These are phyloP conservation scores for Phoma sp. DNA, from an alignment of 2,329 filamentous ascomycete species.

Conservation along the genomic window DNA sequence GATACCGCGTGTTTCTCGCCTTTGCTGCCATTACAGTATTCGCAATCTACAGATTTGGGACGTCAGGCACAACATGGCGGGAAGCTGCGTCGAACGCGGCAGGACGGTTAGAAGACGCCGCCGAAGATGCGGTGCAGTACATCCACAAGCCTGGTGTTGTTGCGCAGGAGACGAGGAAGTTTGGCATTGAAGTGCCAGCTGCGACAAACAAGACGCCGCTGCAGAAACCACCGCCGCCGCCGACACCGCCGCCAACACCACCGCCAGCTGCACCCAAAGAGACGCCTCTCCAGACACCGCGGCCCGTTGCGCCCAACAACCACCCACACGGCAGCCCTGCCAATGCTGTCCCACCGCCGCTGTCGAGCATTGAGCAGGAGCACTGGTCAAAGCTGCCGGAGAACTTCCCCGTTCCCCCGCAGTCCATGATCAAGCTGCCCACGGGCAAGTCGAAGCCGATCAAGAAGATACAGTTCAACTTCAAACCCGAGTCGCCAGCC, in stretches of 20 bases:
- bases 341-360: constrained; percentile 29
- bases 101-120: constrained; percentile 23
- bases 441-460: constrained; percentile 73
- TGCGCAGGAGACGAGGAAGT: constrained; percentile 42
- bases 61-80: constrained; percentile 52
- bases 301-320: neutral
- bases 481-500: constrained; percentile 66
- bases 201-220: constrained; percentile 34
- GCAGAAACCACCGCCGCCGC: constrained; percentile 41
- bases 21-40: constrained; percentile 64
- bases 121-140: constrained; percentile 28
- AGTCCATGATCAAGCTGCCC: constrained; percentile 78
- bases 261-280: constrained; percentile 24
- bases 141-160: constrained; percentile 33
- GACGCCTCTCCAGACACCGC: no score
- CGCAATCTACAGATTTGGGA: constrained; percentile 61
- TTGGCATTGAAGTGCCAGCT: constrained; percentile 41
- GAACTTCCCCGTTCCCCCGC: constrained; percentile 76
- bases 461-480: constrained; percentile 78
- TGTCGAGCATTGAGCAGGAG: constrained; percentile 44
- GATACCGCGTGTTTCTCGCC: constrained; percentile 68
- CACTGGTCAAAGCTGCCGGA: constrained; percentile 80
- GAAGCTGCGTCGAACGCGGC: constrained; percentile 33
- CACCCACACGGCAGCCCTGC: constrained; percentile 14
- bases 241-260: constrained; percentile 30